These are phyloP conservation scores for Neonectria coccinea DNA, from an alignment of 2,329 filamentous ascomycete species.

Conservation along the genomic window DNA sequence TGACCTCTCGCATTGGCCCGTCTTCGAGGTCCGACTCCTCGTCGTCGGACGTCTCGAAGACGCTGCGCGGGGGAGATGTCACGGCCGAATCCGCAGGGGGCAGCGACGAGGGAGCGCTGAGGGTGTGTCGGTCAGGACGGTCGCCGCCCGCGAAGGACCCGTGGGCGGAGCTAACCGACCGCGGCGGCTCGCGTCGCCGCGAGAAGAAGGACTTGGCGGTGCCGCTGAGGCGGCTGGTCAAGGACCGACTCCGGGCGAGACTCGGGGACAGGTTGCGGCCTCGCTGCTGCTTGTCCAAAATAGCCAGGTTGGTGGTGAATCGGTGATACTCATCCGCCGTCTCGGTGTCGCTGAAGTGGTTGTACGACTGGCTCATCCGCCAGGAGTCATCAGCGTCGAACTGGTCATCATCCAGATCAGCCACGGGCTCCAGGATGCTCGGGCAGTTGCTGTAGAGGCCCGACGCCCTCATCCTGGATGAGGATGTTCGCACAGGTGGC, in stretches of 20 bases:
- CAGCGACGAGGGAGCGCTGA: constrained; percentile 28
- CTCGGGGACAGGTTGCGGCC: constrained; percentile 24
- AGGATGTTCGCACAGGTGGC: constrained; percentile 20
- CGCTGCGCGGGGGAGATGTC: constrained; percentile 42
- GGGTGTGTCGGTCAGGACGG: constrained; percentile 36
- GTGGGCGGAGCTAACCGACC: constrained; percentile 31
- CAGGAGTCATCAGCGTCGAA: constrained; percentile 32
- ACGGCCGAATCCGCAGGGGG: constrained; percentile 25
- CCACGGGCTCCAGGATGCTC: constrained; percentile 19
- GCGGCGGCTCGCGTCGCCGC: constrained; percentile 40
- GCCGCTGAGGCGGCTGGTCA: constrained; percentile 44
- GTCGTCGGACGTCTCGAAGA: constrained; percentile 51
- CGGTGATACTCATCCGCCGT: constrained; percentile 52
- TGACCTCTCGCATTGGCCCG: constrained; percentile 32
- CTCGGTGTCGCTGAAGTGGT: constrained; percentile 48
- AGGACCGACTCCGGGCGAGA: constrained; percentile 33
- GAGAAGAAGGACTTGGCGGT: constrained; percentile 45
- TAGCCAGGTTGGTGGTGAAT: constrained; percentile 50
- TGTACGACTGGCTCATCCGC: constrained; percentile 36
- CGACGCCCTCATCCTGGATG: not conserved
- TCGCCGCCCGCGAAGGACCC: constrained; percentile 28
- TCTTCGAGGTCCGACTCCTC: constrained; percentile 37
- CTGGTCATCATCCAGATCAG: constrained; percentile 24
- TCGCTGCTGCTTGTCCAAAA: constrained; percentile 40
- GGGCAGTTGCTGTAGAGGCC: constrained; percentile 7